Percentiles rank a stretch among this genome's conserved stretches.
Conservation (phyloP, 345 rosid species). For the Salix suchowensis region DNA sequence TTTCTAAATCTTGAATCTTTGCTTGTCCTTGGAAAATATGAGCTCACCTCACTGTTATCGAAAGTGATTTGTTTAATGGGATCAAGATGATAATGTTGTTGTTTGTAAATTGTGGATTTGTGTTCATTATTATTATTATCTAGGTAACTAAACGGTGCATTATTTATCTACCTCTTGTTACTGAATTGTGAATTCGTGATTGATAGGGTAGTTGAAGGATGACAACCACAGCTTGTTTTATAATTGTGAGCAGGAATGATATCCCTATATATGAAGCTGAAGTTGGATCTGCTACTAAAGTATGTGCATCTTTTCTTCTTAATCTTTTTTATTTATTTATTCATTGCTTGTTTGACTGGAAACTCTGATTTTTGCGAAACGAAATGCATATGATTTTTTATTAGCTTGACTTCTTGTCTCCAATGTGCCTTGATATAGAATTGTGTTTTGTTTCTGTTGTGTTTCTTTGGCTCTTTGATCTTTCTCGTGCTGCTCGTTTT, state of each 20-base stretch:
- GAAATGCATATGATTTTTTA: not conserved
- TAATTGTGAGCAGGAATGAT: conserved; percentile 82
- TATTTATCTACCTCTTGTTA: not conserved
- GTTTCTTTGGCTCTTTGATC: not conserved
- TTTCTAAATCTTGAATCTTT: not conserved
- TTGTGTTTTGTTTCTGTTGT: not conserved
- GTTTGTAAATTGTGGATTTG: no score
- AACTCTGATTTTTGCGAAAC: not conserved
- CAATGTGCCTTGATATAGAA: not conserved
- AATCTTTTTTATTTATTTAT: not conserved
- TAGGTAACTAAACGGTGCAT: not conserved
- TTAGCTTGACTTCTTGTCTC: not conserved
- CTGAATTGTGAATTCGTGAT: not conserved
- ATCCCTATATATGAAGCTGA: conserved; percentile 97
- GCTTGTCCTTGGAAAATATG: not conserved
- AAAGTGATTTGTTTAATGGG: not conserved
- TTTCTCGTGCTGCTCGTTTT: not conserved
- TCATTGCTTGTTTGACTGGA: not conserved
- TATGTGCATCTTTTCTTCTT: conserved; percentile 15
- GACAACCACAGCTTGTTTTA: conserved; percentile 88
- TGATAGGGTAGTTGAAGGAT: conserved; percentile 23
- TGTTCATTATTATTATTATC: no score
- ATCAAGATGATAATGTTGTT: not conserved
- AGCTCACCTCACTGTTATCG: not conserved
- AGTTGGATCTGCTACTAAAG: conserved; percentile 88